Evolutionary conservation across 345 rosid species (phyloP).

Genomic region (Microcos paniculata): DNA sequence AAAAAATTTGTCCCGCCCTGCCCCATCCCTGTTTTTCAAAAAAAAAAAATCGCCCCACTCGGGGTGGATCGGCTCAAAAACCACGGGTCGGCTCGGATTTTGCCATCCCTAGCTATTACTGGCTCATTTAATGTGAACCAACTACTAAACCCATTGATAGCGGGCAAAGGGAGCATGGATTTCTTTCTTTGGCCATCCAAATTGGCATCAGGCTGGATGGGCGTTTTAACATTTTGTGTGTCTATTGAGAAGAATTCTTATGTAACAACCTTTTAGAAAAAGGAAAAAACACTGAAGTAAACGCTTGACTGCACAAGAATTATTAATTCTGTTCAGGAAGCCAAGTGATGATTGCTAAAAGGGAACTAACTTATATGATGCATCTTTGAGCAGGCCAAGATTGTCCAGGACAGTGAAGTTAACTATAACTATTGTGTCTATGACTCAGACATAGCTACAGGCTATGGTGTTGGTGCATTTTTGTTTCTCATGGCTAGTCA

Average conservation of each 20-base stretch:
- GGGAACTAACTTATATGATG: not conserved
- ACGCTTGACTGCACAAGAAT: too few relatives aligned
- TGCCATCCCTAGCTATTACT: too few relatives aligned
- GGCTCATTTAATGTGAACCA: too few relatives aligned
- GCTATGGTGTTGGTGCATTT: conserved; percentile 84
- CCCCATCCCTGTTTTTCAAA: too few relatives aligned
- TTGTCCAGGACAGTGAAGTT: conserved; percentile 47
- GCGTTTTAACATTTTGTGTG: not conserved
- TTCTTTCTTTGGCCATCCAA: not conserved
- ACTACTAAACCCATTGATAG: not conserved
- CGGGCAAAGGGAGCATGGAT: not conserved
- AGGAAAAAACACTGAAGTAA: too few relatives aligned
- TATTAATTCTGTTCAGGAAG: not conserved
- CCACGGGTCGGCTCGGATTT: too few relatives aligned
- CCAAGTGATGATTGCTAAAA: not conserved
- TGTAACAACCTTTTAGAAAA: too few relatives aligned
- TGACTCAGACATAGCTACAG: conserved; percentile 85
- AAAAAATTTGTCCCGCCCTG: too few relatives aligned
- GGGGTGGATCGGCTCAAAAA: too few relatives aligned
- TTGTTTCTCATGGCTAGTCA: conserved; percentile 72
- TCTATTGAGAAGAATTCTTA: not conserved
- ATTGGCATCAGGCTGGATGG: not conserved
- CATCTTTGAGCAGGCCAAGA: conserved; percentile 50
- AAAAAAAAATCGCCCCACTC: too few relatives aligned
- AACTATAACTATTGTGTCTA: conserved; percentile 61